Evolutionary conservation across 2,329 filamentous ascomycete genomes (phyloP).

Genomic region (Scedosporium dehoogii): DNA sequence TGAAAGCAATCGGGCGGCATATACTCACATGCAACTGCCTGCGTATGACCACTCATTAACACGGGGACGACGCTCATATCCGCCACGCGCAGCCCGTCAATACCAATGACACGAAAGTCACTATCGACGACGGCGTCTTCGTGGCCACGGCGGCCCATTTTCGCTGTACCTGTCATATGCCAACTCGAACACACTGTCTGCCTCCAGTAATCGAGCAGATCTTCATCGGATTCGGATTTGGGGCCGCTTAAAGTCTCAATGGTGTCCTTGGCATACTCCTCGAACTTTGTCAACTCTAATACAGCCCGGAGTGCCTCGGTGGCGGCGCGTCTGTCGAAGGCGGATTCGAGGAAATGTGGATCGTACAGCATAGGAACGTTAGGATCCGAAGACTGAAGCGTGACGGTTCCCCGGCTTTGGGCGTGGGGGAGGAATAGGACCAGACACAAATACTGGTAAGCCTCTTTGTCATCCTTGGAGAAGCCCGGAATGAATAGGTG

Average conservation of each 20-base stretch:
- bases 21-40: conserved; percentile 29
- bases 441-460: conserved; percentile 31
- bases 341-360: conserved; percentile 39
- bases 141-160: conserved; percentile 41
- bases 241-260: conserved; percentile 31
- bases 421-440: conserved; percentile 42
- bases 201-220: conserved; percentile 36
- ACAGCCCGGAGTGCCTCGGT: conserved; percentile 38
- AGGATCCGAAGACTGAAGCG: conserved; percentile 41
- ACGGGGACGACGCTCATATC: conserved; percentile 17
- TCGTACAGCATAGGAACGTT: conserved; percentile 40
- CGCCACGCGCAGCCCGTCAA: conserved; percentile 20
- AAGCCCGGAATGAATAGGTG: conserved; percentile 31
- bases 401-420: conserved; percentile 40
- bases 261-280: conserved; percentile 32
- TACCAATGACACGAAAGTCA: conserved; percentile 23
- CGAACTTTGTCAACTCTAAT: conserved; percentile 29
- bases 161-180: conserved; percentile 47
- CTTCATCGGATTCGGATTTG: conserved; percentile 38
- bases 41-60: conserved; percentile 24
- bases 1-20: conserved; percentile 30
- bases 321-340: conserved; percentile 42
- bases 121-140: conserved; percentile 24
- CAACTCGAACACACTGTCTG: conserved; percentile 34
- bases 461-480: conserved; percentile 12